A percentile compares a stretch with the other conserved stretches of the same genome.
phyloP scores from a whole-genome alignment of 768 basidiomycete genomes.

The Psilocybe azurescens region DNA sequence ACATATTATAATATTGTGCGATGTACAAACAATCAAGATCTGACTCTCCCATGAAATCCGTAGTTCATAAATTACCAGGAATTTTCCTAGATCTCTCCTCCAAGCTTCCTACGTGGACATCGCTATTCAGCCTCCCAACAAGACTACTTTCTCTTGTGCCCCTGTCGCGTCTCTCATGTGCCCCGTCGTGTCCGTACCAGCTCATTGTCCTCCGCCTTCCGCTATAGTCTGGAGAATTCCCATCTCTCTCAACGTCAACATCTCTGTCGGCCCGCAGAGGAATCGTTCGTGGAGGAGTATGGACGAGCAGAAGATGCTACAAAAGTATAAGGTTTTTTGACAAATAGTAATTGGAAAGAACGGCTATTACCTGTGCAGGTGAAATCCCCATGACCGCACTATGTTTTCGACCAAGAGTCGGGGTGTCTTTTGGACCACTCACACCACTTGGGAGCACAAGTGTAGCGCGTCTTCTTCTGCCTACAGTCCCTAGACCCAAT shows the following conservation, averaged over 20 bases:
- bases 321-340: slow-evolving; percentile 7
- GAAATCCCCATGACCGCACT: slow-evolving; percentile 73
- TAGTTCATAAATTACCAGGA: slow-evolving; percentile 4
- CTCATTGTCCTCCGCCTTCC: slow-evolving; percentile 45
- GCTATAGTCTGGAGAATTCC: slow-evolving; percentile 32
- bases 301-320: slow-evolving; percentile 67
- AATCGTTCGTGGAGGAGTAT: slow-evolving; percentile 64
- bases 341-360: not conserved
- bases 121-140: slow-evolving; percentile 27
- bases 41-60: not conserved
- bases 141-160: slow-evolving; percentile 30
- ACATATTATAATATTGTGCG: too few relatives aligned
- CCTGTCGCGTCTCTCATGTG: slow-evolving; percentile 24
- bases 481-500: slow-evolving; percentile 37
- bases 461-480: slow-evolving; percentile 47
- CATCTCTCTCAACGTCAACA: slow-evolving; percentile 39
- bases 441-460: slow-evolving; percentile 54
- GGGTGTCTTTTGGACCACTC: slow-evolving; percentile 38
- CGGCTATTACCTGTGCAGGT: slow-evolving; percentile 64
- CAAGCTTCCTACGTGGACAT: slow-evolving; percentile 27
- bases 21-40: not conserved
- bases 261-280: slow-evolving; percentile 33
- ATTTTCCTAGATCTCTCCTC: slow-evolving; percentile 21
- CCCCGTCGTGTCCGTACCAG: slow-evolving; percentile 43
- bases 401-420: slow-evolving; percentile 53